A percentile compares a stretch with the other conserved stretches of the same genome.
These are phyloP conservation scores for Solanum stenotomum DNA, from an alignment of 257 asterid genomes.

Conservation along the genomic window DNA sequence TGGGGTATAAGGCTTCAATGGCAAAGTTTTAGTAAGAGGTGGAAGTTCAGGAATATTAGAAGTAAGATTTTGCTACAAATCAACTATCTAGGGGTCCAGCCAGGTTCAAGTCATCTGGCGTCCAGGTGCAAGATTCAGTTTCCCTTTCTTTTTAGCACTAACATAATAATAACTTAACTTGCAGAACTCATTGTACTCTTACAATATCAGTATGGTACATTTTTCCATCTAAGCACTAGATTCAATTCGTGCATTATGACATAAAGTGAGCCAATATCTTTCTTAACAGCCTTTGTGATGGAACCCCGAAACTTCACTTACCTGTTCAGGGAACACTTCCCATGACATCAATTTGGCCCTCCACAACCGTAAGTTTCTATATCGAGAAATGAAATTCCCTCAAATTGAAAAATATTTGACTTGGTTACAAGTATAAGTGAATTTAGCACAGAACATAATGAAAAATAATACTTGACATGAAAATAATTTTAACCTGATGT, in stretches of 20 bases:
- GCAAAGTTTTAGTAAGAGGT: neutral
- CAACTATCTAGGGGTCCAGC: neutral
- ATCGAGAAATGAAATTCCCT: neutral
- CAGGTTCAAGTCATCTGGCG: neutral
- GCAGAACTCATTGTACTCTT: neutral
- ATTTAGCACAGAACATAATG: neutral
- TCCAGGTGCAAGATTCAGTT: neutral
- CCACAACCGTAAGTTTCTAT: neutral
- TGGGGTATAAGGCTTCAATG: neutral
- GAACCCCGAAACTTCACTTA: neutral
- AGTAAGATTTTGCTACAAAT: neutral
- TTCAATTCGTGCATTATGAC: neutral
- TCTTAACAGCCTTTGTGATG: neutral
- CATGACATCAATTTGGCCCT: neutral
- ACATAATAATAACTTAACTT: neutral
- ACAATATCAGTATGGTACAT: neutral
- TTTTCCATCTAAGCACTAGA: neutral
- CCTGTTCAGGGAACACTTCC: neutral
- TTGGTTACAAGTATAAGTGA: neutral
- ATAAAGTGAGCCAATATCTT: neutral
- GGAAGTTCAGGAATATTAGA: neutral
- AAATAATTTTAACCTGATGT: neutral
- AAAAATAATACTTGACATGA: neutral
- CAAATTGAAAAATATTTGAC: neutral
- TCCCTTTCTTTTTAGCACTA: neutral